Percentiles rank a stretch among this genome's conserved stretches.
phyloP scores from a whole-genome alignment of 83 land plant genomes.

The Diphasiastrum complanatum region DNA sequence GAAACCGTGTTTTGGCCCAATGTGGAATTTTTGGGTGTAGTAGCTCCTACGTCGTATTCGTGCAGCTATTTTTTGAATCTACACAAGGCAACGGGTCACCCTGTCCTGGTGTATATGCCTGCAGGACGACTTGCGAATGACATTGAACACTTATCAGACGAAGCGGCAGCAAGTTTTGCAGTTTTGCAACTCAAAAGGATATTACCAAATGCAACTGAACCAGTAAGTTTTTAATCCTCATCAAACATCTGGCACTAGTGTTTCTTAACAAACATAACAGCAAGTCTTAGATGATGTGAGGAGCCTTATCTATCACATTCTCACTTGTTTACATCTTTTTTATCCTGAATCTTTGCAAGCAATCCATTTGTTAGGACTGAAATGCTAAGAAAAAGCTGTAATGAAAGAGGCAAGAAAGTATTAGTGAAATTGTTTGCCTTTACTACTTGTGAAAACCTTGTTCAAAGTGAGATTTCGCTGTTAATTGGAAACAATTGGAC shows the following conservation, averaged over 20 bases:
- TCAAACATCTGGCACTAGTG: neutral
- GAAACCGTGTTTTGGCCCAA: slow-evolving; percentile 20
- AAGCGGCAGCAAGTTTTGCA: slow-evolving; percentile 6
- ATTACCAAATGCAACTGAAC: slow-evolving; percentile 13
- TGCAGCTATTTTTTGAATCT: slow-evolving; percentile 21
- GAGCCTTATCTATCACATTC: too few species aligned
- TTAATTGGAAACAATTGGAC: neutral
- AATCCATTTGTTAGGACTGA: too few species aligned
- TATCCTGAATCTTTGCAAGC: neutral
- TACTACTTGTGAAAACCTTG: too few species aligned
- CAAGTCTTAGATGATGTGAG: too few species aligned
- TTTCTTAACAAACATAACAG: neutral
- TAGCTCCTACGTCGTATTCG: slow-evolving; percentile 20
- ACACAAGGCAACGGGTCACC: slow-evolving; percentile 21
- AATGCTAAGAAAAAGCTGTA: too few species aligned
- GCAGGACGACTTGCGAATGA: slow-evolving; percentile 25
- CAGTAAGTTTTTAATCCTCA: slow-evolving; percentile 4
- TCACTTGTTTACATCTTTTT: neutral
- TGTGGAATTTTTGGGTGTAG: slow-evolving; percentile 25
- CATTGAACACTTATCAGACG: slow-evolving; percentile 22
- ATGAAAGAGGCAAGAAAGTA: too few species aligned
- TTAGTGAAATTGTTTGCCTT: too few species aligned
- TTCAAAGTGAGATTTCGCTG: neutral
- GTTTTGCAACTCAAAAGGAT: slow-evolving; percentile 18
- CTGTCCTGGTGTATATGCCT: slow-evolving; percentile 27